Evolutionary conservation across 1,139 yeast species (phyloP), one percentile per base, ranked within the genome.

Genomic region (Pichia sp.): DNA sequence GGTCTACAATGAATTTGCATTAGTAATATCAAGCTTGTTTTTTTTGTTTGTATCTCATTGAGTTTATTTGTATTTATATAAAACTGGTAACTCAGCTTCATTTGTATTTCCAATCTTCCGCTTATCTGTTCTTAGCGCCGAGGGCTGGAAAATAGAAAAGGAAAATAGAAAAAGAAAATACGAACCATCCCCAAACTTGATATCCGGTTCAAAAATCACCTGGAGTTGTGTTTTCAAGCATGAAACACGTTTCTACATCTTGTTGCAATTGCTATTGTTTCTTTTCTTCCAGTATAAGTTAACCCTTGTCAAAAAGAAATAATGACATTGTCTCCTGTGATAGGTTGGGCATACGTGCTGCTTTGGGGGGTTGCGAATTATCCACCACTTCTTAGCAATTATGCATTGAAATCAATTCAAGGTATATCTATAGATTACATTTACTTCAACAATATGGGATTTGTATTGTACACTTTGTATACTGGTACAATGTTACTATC

Each of bases 1-100:
- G 84, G 84, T 14, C 80, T 79, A 43, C 81, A 77, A 58, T 77
- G 66, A 34, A 11, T 8, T 4, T n/a, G 5, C 5, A n/a, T 34
- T 18, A 34, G 19, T 34, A 34, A 34, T n/a, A 22, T 4, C 4
- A 22, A 9, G 38, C n/a, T 6, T n/a, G 14, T 33, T 11, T 14
- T n/a, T n/a, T 34, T 34, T n/a, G 38, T 34, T n/a, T 28, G 7
- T 28, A 10, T 22, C 25, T 22, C 25, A 16, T 11, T 30, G 14
- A 11, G 31, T 30, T 14, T 30, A 30, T 30, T 10, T 30, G 1
- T 10, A 5, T 22, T 4, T 4, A 22, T 22, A 22, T 22, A 22
- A 22, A 22, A 22, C 25, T 22, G 25, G 25, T 22, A 22, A 22
- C 25, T 22, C 25, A 22, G 25, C 3, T 22, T 22, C 3, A 3